phyloP scores from a whole-genome alignment of 106 monocot species.

The Dioscorea zingiberensis region DNA sequence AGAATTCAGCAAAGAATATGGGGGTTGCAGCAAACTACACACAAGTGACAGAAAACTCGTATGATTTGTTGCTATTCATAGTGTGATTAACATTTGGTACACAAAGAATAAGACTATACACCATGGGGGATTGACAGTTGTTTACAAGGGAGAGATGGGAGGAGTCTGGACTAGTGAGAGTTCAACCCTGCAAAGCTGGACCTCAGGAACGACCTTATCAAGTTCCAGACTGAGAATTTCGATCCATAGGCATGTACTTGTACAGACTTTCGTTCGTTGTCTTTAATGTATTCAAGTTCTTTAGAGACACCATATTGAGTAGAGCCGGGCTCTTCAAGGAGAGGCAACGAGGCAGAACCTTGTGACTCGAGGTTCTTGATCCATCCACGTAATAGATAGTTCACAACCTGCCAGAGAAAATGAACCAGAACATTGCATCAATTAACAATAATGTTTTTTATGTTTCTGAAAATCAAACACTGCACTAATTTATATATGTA shows the following conservation, averaged over 20 bases:
- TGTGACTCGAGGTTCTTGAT: slow-evolving; percentile 79
- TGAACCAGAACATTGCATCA: neutral
- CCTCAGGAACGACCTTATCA: slow-evolving; percentile 39
- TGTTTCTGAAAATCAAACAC: neutral
- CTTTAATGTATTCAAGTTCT: slow-evolving; percentile 73
- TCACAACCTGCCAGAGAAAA: slow-evolving; percentile 54
- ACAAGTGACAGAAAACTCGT: too few relatives aligned
- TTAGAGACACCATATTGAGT: slow-evolving; percentile 26
- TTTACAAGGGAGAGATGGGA: too few relatives aligned
- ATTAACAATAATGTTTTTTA: neutral
- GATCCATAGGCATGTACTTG: slow-evolving; percentile 51
- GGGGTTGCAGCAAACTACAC: too few relatives aligned
- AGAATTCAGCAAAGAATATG: too few relatives aligned
- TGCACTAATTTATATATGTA: slow-evolving; percentile 8
- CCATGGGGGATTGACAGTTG: too few relatives aligned
- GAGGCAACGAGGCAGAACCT: slow-evolving; percentile 47
- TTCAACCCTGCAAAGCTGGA: slow-evolving; percentile 16
- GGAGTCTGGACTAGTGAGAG: neutral
- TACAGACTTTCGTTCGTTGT: slow-evolving; percentile 57
- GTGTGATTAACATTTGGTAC: too few relatives aligned
- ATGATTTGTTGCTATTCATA: too few relatives aligned
- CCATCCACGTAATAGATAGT: slow-evolving; percentile 88
- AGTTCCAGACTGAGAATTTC: slow-evolving; percentile 53
- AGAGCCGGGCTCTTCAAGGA: slow-evolving; percentile 51
- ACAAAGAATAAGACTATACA: too few relatives aligned